phyloP scores from a whole-genome alignment of 176 grass and related monocot genomes.

The Panicum miliaceum region DNA sequence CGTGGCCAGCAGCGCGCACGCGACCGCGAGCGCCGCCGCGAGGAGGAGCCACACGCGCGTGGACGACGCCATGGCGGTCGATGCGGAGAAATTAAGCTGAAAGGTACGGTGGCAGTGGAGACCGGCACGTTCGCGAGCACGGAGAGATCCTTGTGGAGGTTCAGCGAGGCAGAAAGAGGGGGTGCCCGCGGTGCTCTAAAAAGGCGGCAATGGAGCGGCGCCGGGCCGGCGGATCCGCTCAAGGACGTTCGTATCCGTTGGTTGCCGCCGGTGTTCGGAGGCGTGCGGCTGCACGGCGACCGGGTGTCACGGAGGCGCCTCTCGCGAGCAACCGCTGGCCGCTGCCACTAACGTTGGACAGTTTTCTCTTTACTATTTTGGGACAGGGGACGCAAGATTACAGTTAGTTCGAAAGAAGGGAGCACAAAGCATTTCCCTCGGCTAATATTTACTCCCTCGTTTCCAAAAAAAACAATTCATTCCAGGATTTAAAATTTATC shows the following conservation, averaged over 20 bases:
- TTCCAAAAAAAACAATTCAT: too few species aligned
- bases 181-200: constrained; percentile 26
- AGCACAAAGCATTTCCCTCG: background rate
- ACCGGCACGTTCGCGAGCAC: background rate
- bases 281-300: background rate
- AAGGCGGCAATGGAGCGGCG: constrained; percentile 3
- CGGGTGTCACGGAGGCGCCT: background rate
- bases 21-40: constrained; percentile 25
- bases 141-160: background rate
- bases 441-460: background rate
- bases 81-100: too few species aligned
- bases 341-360: background rate
- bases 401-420: too few species aligned
- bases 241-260: background rate
- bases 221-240: background rate
- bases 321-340: background rate
- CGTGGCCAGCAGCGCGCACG: constrained; percentile 29
- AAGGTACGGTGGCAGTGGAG: background rate
- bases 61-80: constrained; percentile 38
- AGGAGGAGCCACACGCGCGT: constrained; percentile 38
- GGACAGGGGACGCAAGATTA: background rate
- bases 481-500: too few species aligned
- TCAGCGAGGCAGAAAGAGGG: background rate
- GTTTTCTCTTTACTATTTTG: background rate
- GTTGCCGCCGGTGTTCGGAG: background rate